Percentiles rank a stretch among this genome's conserved stretches.
phyloP scores from a whole-genome alignment of 257 asterid species.

The Cruciata laevipes region DNA sequence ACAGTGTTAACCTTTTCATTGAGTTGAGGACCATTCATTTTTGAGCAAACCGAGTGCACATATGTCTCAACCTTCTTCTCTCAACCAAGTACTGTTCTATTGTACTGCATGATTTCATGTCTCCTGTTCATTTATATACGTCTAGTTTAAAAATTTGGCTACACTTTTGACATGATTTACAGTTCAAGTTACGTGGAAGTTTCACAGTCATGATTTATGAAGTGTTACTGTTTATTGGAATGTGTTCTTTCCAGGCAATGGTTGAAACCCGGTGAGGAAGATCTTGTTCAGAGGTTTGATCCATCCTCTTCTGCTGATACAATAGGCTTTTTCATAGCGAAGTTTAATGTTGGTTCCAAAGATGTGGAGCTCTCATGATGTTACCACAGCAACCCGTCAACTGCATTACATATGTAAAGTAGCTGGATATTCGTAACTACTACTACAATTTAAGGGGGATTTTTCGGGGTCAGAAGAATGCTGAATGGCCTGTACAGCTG shows the following conservation, averaged over 20 bases:
- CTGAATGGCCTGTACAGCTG: neutral
- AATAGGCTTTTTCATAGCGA: constrained; percentile 90
- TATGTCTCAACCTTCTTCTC: too few species aligned
- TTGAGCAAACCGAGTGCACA: neutral
- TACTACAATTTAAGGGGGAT: neutral
- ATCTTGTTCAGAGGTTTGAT: constrained; percentile 91
- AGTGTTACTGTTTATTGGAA: neutral
- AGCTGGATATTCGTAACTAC: neutral
- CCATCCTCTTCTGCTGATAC: constrained; percentile 84
- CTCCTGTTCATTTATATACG: neutral
- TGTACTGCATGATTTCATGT: neutral
- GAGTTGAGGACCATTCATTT: neutral
- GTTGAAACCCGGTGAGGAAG: constrained; percentile 90
- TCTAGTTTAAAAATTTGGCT: neutral
- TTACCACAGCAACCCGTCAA: neutral
- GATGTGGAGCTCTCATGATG: constrained; percentile 23
- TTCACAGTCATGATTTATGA: neutral
- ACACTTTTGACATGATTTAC: neutral
- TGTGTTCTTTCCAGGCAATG: constrained; percentile 62
- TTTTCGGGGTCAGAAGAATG: neutral
- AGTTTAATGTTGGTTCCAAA: constrained; percentile 74
- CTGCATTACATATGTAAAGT: neutral
- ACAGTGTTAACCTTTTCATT: neutral
- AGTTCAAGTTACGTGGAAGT: neutral
- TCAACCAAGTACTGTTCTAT: too few species aligned